A percentile compares a stretch with the other conserved stretches of the same genome.
phyloP scores from a whole-genome alignment of 2,329 filamentous ascomycete species.

The Thielaviopsis euricoi region DNA sequence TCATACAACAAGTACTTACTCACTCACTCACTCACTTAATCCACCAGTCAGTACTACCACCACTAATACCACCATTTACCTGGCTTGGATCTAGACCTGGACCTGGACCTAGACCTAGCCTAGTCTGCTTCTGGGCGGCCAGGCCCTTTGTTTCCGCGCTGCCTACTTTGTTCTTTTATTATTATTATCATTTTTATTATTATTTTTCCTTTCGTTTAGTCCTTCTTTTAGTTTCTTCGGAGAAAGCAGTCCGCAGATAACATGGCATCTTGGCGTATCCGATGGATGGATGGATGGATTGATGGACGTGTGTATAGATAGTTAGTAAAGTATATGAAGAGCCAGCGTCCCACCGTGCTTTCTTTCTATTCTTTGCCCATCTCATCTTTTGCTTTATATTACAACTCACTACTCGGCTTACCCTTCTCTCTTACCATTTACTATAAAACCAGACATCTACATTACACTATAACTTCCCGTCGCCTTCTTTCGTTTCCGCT shows the following conservation, averaged over 20 bases:
- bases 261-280: background rate
- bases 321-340: background rate
- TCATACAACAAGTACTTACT: background rate
- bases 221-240: background rate
- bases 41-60: too few species aligned
- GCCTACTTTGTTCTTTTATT: background rate
- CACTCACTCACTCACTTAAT: background rate
- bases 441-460: too few species aligned
- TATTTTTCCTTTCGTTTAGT: background rate
- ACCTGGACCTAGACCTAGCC: too few species aligned
- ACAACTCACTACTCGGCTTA: too few species aligned
- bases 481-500: background rate
- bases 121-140: background rate
- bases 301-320: background rate
- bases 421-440: background rate
- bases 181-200: background rate
- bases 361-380: background rate
- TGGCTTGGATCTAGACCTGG: too few species aligned
- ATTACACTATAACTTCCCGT: too few species aligned
- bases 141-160: background rate
- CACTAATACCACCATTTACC: background rate
- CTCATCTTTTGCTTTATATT: background rate
- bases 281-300: background rate
- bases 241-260: background rate
- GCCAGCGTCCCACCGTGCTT: background rate